Base-by-base conservation (phyloP, 2,329 filamentous ascomycete species). In the Didymella glomerata region DNA sequence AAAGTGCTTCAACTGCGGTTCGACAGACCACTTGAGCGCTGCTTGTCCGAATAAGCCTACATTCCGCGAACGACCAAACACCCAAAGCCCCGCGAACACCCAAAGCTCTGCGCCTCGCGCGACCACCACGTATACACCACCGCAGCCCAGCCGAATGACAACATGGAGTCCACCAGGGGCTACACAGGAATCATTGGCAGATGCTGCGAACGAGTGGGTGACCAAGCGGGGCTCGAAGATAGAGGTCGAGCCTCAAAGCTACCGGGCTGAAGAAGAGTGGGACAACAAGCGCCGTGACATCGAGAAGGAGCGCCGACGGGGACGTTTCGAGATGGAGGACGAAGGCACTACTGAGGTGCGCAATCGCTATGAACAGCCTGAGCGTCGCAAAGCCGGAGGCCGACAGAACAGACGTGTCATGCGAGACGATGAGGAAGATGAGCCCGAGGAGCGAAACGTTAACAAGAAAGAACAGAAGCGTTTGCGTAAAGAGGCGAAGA, bases 361-460 rank as follows among this genome's bases (percentile, higher is more conserved):
- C 45, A 74, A 75, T 27, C 68, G 68, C 22, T 76, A 72, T 48
- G 68, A 76, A 38, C 63, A 75, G 54, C 72, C 73, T n/a, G 64
- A 66, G 57, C 67, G 63, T 45, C 72, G 74, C 6, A 60, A 46
- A 20, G 60, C 62, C 38, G 58, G 64, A 42, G 59, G 46, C 36
- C 48, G 52, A 28, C 56, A 57, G 22, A 54, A 47, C 32, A 66
- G 72, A 49, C 64, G 68, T 54, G 49, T 68, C 4, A 68, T 68
- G 60, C 66, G 67, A 28, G 65, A 68, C 3, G 65, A 72, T 14
- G 65, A 69, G 6, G 67, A 74, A 13, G 69, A 74, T 10, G 69
- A 71, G 2, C 63, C 69, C 2, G 66, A 71, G 10, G 67, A 69
- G 4, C 62, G 68, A 10, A 58, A 57, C 20, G 30, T 72, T 11